Percentiles rank a stretch among this genome's conserved stretches.
Conservation (phyloP, 257 asterid species). For the Cynanchum wilfordii region DNA sequence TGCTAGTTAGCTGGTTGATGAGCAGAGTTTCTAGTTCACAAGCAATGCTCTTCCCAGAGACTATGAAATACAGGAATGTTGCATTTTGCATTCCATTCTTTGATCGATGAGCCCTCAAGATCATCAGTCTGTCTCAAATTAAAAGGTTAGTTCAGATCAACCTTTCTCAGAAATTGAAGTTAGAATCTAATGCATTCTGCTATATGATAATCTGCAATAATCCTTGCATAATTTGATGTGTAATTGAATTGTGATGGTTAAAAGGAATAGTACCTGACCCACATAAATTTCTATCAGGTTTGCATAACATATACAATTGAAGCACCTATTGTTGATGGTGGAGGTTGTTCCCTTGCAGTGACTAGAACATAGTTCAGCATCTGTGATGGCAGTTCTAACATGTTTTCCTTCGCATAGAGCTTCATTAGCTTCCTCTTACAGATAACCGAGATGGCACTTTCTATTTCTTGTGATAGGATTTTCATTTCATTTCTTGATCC, state of each 20-base stretch:
- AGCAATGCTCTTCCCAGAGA: conserved; percentile 82
- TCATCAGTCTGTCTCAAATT: conserved; percentile 61
- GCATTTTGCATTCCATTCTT: conserved; percentile 76
- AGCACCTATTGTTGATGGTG: conserved; percentile 87
- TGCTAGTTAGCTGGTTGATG: conserved; percentile 70
- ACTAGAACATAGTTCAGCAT: conserved; percentile 46
- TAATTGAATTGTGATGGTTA: background rate
- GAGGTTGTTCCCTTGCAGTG: conserved; percentile 80
- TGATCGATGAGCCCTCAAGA: conserved; percentile 84
- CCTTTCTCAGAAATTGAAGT: background rate
- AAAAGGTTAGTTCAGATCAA: background rate
- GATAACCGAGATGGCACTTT: conserved; percentile 40
- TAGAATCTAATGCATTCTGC: background rate
- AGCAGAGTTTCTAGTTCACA: conserved; percentile 92
- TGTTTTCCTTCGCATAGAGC: conserved; percentile 29
- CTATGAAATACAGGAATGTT: conserved; percentile 61
- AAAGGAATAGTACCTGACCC: conserved; percentile 65
- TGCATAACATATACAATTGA: conserved; percentile 78
- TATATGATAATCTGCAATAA: background rate
- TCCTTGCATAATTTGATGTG: no score
- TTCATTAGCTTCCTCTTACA: conserved; percentile 39
- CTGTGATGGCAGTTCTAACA: conserved; percentile 19
- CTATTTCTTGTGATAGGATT: conserved; percentile 43
- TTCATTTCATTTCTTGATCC: conserved; percentile 26
- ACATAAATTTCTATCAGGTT: conserved; percentile 71